Percentiles rank a stretch among this genome's conserved stretches.
These are phyloP conservation scores for Adansonia rubrostipa DNA, from an alignment of 441 rosid genomes.

Conservation along the genomic window DNA sequence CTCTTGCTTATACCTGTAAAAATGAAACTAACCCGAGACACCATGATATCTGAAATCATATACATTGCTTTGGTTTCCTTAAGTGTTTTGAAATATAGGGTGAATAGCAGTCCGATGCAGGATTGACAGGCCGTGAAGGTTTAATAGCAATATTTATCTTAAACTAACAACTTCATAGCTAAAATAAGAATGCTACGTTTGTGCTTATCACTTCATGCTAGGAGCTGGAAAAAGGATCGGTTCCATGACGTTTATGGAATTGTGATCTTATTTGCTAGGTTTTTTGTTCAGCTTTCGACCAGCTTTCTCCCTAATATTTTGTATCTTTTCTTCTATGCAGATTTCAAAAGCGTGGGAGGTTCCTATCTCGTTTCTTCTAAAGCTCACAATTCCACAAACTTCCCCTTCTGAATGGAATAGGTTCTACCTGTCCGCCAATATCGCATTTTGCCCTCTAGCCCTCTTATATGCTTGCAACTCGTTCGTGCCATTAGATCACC, in stretches of 20 bases:
- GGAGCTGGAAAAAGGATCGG: constrained; percentile 11
- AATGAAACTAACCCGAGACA: constrained; percentile 5
- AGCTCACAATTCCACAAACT: constrained; percentile 81
- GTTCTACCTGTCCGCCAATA: constrained; percentile 74
- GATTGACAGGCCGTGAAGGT: background rate
- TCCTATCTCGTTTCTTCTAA: constrained; percentile 69
- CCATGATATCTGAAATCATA: background rate
- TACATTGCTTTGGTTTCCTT: background rate
- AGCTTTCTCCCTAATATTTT: background rate
- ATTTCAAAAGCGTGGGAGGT: constrained; percentile 72
- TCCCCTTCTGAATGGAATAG: constrained; percentile 83
- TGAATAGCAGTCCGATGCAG: background rate
- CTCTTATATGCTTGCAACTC: constrained; percentile 81
- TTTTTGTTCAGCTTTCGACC: background rate
- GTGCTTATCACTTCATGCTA: background rate
- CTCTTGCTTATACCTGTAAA: background rate
- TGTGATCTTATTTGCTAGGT: background rate
- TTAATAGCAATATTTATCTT: background rate
- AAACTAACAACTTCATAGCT: background rate
- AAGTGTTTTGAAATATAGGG: constrained; percentile 3
- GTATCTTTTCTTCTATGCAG: constrained; percentile 46
- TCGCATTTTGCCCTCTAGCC: constrained; percentile 75
- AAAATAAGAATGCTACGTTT: background rate
- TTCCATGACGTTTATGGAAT: background rate
- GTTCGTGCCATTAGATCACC: constrained; percentile 76